These are phyloP conservation scores for Cinnamomum micranthum DNA, from an alignment of 164 flowering plant species.

Conservation along the genomic window DNA sequence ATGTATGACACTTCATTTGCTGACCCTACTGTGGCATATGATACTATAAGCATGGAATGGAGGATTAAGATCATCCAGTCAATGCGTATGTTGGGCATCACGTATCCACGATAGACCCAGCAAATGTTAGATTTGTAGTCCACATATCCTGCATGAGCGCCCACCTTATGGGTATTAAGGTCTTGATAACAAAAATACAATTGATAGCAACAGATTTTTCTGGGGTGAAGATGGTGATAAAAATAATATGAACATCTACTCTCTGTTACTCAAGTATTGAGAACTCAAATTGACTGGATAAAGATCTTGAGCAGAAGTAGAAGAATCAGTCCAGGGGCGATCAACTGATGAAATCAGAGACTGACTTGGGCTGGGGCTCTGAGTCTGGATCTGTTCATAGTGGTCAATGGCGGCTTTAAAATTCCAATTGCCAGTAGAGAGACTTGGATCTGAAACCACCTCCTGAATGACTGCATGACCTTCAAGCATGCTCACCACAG, in stretches of 20 bases:
- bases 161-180: background rate
- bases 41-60: too few relatives aligned
- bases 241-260: background rate
- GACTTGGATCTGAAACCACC: slow-evolving; percentile 4
- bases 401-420: slow-evolving; percentile 9
- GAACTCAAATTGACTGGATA: slow-evolving; percentile 35
- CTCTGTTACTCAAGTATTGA: slow-evolving; percentile 15
- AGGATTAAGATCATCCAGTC: too few relatives aligned
- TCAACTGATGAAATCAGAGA: slow-evolving; percentile 13
- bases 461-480: slow-evolving; percentile 27
- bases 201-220: background rate
- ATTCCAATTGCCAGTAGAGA: background rate
- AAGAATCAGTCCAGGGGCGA: slow-evolving; percentile 28
- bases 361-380: background rate
- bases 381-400: slow-evolving; percentile 2
- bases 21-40: too few relatives aligned
- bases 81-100: too few relatives aligned
- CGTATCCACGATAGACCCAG: too few relatives aligned
- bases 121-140: too few relatives aligned
- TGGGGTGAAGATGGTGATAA: background rate
- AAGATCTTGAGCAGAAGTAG: slow-evolving; percentile 34
- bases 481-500: slow-evolving; percentile 59
- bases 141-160: too few relatives aligned
- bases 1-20: too few relatives aligned
- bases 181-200: background rate